Evolutionary conservation across 306 rosid genomes (phyloP), one percentile per base, ranked within the genome.

Genomic region (Lathyrus sativus): DNA sequence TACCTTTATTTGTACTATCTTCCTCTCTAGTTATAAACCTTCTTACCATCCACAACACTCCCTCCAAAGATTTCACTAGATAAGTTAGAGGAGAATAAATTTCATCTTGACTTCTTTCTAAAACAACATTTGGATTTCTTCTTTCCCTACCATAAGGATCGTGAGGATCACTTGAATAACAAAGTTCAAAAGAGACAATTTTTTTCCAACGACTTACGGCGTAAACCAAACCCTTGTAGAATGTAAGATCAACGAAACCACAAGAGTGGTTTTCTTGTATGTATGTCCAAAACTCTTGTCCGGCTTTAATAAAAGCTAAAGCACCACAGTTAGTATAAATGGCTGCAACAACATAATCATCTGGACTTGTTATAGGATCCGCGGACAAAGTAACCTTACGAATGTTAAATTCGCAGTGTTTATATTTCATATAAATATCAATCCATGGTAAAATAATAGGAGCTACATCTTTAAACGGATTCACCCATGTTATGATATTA

Each of bases 11-110:
- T 5, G 0, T 3, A 7, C 6, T 1, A 0, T 18, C 11, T 3
- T 26, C 29, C 2, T 7, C 14, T 1, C 7, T 9, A 10, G 0
- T 11, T 53, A 53, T 5, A 19, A 53, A 53, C 59, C 59, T 63
- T 22, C 54, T 63, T 35, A 62, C 38, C 11, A 42, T 12, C 68
- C 1, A 19, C 1, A 64, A 14, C 1, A 24, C 41, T 64, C 54
- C 55, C 7, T 64, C 69, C 11, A 64, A 43, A 7, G 68, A 63
- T 24, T 42, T 63, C 13, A 63, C 68, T 3, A 63, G 12, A 63
- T 63, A 63, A 13, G 12, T 12, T 1, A 26, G 5, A 11, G 8
- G 17, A 5, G 38, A 19, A 42, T 19, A 41, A 62, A 2, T 9
- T 7, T 14, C 43, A 8, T 59, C 28, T 3, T 6, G 1, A 0